These are phyloP conservation scores for Neurospora crassa DNA, from an alignment of 2,329 filamentous ascomycete genomes.

Conservation along the genomic window DNA sequence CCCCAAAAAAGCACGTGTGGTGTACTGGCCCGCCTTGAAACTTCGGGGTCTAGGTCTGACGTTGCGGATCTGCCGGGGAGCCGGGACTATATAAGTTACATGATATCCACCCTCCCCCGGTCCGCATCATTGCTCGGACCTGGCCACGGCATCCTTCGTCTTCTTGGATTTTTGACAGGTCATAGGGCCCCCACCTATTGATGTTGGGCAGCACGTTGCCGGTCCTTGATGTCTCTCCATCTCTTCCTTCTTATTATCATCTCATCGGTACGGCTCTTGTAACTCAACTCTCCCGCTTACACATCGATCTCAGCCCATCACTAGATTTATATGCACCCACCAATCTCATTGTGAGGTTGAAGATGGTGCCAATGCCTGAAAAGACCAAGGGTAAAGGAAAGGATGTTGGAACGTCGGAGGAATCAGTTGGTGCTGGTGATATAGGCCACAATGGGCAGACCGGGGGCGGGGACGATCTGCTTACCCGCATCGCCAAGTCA, in stretches of 20 bases:
- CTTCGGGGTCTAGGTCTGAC: background rate
- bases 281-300: background rate
- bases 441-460: background rate
- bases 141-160: background rate
- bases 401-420: background rate
- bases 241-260: background rate
- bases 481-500: conserved; percentile 21
- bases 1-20: background rate
- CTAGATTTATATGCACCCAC: background rate
- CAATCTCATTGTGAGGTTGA: background rate
- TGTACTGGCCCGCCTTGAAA: background rate
- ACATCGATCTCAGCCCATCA: background rate
- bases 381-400: background rate
- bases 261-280: background rate
- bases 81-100: background rate
- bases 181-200: background rate
- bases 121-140: background rate
- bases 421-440: background rate
- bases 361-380: conserved; percentile 9
- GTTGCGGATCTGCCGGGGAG: background rate
- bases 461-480: conserved; percentile 3
- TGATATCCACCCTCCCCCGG: background rate
- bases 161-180: background rate
- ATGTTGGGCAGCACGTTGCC: background rate
- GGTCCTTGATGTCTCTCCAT: background rate